A percentile compares a stretch with the other conserved stretches of the same genome.
These are phyloP conservation scores for Cucumis hystrix DNA, from an alignment of 306 rosid species.

Conservation along the genomic window DNA sequence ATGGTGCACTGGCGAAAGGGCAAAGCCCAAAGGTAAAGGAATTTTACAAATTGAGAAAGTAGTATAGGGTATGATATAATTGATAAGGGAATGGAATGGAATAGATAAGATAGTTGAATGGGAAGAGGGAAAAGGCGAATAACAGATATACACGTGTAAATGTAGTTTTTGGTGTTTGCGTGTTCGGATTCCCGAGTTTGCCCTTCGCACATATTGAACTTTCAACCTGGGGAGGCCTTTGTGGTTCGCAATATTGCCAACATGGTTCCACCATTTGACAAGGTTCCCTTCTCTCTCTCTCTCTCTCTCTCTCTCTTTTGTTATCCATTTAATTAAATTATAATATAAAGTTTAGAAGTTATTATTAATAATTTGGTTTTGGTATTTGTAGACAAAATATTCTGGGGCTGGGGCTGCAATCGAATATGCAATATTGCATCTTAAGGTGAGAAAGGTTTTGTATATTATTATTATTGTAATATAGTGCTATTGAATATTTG, in stretches of 20 bases:
- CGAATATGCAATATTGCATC: constrained; percentile 80
- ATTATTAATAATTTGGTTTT: background rate
- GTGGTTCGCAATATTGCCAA: constrained; percentile 88
- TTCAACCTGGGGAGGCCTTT: constrained; percentile 95
- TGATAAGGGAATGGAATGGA: too few relatives aligned
- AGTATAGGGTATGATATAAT: too few relatives aligned
- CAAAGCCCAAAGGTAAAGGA: constrained; percentile 84
- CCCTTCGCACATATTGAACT: constrained; percentile 81
- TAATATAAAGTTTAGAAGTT: background rate
- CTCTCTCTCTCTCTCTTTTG: background rate
- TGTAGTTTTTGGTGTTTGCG: constrained; percentile 92
- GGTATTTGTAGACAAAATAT: constrained; percentile 44
- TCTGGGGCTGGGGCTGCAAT: constrained; percentile 94
- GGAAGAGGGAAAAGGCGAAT: background rate
- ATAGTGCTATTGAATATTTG: background rate
- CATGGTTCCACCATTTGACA: constrained; percentile 90
- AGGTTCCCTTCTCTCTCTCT: constrained; percentile 23
- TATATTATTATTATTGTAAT: background rate
- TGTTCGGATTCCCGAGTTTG: constrained; percentile 97
- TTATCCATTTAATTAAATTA: background rate
- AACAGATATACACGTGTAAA: background rate
- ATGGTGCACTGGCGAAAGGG: constrained; percentile 54
- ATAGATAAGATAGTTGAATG: background rate
- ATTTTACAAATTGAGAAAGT: background rate
- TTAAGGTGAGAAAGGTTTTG: constrained; percentile 36